phyloP scores from a whole-genome alignment of 1,284 basidiomycete genomes.

The Cutaneotrichosporon sp. region DNA sequence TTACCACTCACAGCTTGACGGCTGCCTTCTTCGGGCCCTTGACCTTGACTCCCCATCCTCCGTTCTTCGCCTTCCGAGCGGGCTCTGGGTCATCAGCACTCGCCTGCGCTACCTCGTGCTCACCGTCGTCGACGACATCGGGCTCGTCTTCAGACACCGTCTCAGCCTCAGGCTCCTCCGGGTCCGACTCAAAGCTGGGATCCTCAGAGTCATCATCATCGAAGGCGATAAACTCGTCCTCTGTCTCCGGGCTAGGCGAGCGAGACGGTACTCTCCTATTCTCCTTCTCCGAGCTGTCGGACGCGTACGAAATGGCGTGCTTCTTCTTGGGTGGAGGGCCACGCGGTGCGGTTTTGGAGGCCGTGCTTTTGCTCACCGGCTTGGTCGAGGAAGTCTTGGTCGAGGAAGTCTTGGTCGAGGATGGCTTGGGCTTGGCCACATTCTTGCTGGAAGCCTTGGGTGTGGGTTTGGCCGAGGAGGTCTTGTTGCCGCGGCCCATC shows the following conservation, averaged over 20 bases:
- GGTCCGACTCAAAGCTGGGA: constrained; percentile 17
- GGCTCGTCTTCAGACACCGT: constrained; percentile 31
- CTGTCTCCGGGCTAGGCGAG: neutral
- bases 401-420: no score
- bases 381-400: neutral
- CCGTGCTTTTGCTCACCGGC: neutral
- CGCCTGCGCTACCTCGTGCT: neutral
- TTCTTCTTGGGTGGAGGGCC: neutral
- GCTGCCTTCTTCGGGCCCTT: constrained; percentile 34
- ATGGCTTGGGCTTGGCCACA: constrained; percentile 2
- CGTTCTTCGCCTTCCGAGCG: constrained; percentile 24
- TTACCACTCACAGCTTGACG: constrained; percentile 37
- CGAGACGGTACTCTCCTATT: neutral
- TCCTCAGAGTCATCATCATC: constrained; percentile 3
- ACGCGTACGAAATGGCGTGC: neutral
- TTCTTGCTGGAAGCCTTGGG: neutral
- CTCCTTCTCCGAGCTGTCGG: constrained; percentile 8
- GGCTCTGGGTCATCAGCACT: constrained; percentile 5
- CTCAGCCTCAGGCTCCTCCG: constrained; percentile 10
- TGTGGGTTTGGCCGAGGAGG: neutral
- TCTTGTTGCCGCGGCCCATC: neutral
- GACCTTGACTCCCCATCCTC: constrained; percentile 33
- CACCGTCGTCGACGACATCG: constrained; percentile 21
- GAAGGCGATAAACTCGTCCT: neutral
- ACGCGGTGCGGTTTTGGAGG: neutral